phyloP scores from a whole-genome alignment of 179 eudicot species.

The Spinacia oleracea region DNA sequence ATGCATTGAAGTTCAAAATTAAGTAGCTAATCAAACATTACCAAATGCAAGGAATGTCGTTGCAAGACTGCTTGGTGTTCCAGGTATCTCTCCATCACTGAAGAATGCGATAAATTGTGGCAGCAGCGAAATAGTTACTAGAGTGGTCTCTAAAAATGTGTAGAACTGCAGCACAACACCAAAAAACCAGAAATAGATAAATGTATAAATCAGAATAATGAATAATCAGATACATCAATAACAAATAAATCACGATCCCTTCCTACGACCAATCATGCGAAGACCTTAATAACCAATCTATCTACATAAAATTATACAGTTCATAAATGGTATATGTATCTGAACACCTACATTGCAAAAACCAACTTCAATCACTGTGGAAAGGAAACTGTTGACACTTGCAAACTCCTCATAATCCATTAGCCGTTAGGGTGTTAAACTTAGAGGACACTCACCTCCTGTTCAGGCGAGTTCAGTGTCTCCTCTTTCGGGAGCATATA shows the following conservation, averaged over 20 bases:
- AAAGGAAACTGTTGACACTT: too few species aligned
- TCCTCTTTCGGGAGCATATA: too few species aligned
- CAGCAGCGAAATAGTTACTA: slow-evolving; percentile 69
- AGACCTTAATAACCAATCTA: slow-evolving; percentile 1
- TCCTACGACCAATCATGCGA: background rate
- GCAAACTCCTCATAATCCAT: too few species aligned
- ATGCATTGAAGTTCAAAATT: background rate
- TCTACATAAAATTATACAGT: background rate
- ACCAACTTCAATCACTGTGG: too few species aligned
- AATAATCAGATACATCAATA: background rate
- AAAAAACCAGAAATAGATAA: background rate
- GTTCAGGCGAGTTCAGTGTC: too few species aligned
- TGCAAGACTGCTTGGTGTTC: slow-evolving; percentile 78
- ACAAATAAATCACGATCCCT: background rate
- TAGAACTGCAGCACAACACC: slow-evolving; percentile 69
- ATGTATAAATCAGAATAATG: background rate
- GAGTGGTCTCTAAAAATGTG: slow-evolving; percentile 80
- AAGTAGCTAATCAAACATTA: slow-evolving; percentile 35
- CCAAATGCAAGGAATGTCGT: slow-evolving; percentile 97
- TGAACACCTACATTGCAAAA: background rate
- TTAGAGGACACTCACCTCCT: too few species aligned
- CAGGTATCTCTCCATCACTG: slow-evolving; percentile 87
- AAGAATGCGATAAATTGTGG: slow-evolving; percentile 87
- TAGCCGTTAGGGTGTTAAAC: too few species aligned
- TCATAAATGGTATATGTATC: background rate